Percentiles rank a stretch among this genome's conserved stretches.
phyloP scores from a whole-genome alignment of 1,284 basidiomycete species.

The Xerocomus amazonicus region DNA sequence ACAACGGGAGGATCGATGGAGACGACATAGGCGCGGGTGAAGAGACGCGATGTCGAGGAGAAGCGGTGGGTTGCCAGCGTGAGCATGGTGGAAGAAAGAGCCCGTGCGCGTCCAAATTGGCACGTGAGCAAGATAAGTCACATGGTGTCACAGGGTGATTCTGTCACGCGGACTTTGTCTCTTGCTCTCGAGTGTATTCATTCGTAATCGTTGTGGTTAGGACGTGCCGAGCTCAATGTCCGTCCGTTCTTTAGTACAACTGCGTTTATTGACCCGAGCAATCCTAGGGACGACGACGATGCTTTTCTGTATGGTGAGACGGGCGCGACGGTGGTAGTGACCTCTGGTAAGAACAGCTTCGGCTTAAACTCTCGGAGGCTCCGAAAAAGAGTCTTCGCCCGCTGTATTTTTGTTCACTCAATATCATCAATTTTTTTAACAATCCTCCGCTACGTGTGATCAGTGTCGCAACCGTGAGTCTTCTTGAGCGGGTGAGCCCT shows the following conservation, averaged over 20 bases:
- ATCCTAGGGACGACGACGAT: constrained; percentile 62
- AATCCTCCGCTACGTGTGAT: constrained; percentile 35
- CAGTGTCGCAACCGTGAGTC: constrained; percentile 59
- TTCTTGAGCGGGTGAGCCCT: constrained; percentile 13
- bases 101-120: neutral
- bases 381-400: constrained; percentile 22
- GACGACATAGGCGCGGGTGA: constrained; percentile 48
- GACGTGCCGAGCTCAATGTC: constrained; percentile 27
- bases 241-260: constrained; percentile 23
- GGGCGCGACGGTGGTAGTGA: constrained; percentile 35
- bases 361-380: constrained; percentile 21
- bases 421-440: constrained; percentile 38
- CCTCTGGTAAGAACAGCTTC: constrained; percentile 44
- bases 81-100: neutral
- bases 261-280: constrained; percentile 26
- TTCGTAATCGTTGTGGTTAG: constrained; percentile 21
- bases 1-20: constrained; percentile 53
- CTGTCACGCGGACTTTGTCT: constrained; percentile 30
- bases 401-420: constrained; percentile 37
- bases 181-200: constrained; percentile 20
- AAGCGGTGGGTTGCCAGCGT: constrained; percentile 8
- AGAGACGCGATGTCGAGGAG: constrained; percentile 13
- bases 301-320: constrained; percentile 70
- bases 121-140: constrained; percentile 19
- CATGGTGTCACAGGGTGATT: constrained; percentile 16